phyloP scores from a whole-genome alignment of 1,139 yeast genomes.

The Pichia sp. region DNA sequence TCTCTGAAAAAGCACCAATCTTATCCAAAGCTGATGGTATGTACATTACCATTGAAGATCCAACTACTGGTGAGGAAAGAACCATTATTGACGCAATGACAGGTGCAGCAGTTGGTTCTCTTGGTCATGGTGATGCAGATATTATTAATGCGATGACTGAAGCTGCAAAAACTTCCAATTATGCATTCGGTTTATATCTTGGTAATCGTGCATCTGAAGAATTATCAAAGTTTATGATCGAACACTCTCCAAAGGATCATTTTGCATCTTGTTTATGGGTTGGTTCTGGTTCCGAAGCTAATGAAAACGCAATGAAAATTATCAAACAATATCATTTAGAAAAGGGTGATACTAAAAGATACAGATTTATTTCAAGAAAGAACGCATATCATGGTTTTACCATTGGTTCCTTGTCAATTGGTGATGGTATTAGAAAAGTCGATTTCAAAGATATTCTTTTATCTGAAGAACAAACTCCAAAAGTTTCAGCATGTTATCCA shows the following conservation, averaged over 20 bases:
- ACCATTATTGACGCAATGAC: conserved; percentile 47
- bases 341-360: conserved; percentile 42
- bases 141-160: conserved; percentile 41
- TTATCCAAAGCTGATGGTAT: conserved; percentile 40
- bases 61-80: conserved; percentile 37
- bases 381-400: conserved; percentile 58
- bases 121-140: conserved; percentile 51
- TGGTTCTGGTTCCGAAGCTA: conserved; percentile 51
- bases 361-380: conserved; percentile 46
- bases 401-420: conserved; percentile 47
- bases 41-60: conserved; percentile 42
- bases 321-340: conserved; percentile 51
- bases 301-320: conserved; percentile 49
- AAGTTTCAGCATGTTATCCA: conserved; percentile 44
- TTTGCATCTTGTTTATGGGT: conserved; percentile 44
- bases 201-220: conserved; percentile 43
- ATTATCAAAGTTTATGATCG: conserved; percentile 41
- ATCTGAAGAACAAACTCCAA: conserved; percentile 39
- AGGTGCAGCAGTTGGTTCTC: conserved; percentile 63
- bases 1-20: conserved; percentile 37
- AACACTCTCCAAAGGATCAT: conserved; percentile 39
- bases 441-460: conserved; percentile 38
- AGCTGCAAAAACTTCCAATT: conserved; percentile 41
- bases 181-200: conserved; percentile 38
- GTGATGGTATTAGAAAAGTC: conserved; percentile 37